Conservation (phyloP, 1,139 yeast genomes). For the Pneumocystis jirovecii region DNA sequence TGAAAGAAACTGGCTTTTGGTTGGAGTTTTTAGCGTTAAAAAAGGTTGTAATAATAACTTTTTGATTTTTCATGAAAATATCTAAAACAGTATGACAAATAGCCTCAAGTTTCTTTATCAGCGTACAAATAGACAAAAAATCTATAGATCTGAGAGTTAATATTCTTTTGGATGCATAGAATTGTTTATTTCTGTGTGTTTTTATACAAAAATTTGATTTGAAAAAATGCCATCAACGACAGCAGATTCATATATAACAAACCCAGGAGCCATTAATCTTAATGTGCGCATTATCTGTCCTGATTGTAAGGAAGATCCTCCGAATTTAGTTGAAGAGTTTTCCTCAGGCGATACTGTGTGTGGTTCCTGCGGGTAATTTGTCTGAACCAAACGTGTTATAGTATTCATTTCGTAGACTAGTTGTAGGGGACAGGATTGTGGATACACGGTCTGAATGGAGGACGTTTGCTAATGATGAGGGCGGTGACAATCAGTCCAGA, state of each 20-base stretch:
- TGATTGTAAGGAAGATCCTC: conserved; percentile 90
- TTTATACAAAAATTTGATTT: not conserved
- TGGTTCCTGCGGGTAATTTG: conserved; percentile 63
- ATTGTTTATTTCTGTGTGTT: not conserved
- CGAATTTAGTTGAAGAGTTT: conserved; percentile 85
- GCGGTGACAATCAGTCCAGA: conserved; percentile 97
- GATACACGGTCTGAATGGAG: conserved; percentile 98
- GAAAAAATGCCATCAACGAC: not conserved
- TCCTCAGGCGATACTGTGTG: conserved; percentile 97
- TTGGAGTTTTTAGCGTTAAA: not conserved
- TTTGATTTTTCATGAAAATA: not conserved
- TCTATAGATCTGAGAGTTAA: not conserved
- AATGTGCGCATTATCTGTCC: conserved; percentile 88
- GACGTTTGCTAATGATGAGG: conserved; percentile 86
- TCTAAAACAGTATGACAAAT: not conserved
- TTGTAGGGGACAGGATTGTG: conserved; percentile 77
- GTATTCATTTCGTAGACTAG: conserved; percentile 29
- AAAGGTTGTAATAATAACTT: not conserved
- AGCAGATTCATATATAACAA: not conserved
- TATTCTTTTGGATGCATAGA: not conserved
- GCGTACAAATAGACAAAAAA: not conserved
- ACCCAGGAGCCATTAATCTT: conserved; percentile 30
- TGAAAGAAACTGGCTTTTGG: not conserved
- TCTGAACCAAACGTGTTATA: not conserved
- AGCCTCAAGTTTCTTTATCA: not conserved